phyloP scores from a whole-genome alignment of 2,329 filamentous ascomycete genomes.

The Elsinoe necatrix region DNA sequence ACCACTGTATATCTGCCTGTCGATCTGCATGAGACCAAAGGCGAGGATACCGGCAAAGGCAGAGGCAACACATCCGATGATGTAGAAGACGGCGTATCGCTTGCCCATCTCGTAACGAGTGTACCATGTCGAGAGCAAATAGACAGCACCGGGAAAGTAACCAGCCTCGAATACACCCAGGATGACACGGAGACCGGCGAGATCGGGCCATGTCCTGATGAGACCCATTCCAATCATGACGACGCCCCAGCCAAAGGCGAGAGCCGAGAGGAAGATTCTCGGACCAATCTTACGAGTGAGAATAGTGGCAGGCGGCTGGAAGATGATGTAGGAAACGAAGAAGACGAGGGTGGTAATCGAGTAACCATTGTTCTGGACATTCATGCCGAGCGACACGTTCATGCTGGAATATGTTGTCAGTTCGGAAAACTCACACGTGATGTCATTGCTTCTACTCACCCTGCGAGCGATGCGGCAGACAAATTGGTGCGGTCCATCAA shows the following conservation, averaged over 20 bases:
- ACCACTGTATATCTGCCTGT: constrained; percentile 18
- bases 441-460: constrained; percentile 21
- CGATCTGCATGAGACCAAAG: constrained; percentile 27
- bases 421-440: background rate
- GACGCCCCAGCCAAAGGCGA: constrained; percentile 47
- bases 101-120: constrained; percentile 28
- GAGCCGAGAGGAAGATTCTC: constrained; percentile 21
- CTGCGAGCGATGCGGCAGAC: constrained; percentile 63
- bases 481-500: constrained; percentile 75
- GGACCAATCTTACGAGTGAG: constrained; percentile 55
- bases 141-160: constrained; percentile 35
- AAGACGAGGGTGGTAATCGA: constrained; percentile 61
- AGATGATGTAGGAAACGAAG: constrained; percentile 62
- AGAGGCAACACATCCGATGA: constrained; percentile 38
- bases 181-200: constrained; percentile 48
- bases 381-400: constrained; percentile 31
- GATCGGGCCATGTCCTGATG: constrained; percentile 39
- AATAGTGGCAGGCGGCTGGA: constrained; percentile 61
- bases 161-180: constrained; percentile 47
- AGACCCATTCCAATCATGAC: constrained; percentile 59
- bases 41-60: constrained; percentile 36
- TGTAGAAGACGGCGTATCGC: constrained; percentile 38
- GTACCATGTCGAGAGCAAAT: constrained; percentile 38
- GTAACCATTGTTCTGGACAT: constrained; percentile 26
- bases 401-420: constrained; percentile 22